These are phyloP conservation scores for Irpex sp. DNA, from an alignment of 1,284 basidiomycete species.

Conservation along the genomic window DNA sequence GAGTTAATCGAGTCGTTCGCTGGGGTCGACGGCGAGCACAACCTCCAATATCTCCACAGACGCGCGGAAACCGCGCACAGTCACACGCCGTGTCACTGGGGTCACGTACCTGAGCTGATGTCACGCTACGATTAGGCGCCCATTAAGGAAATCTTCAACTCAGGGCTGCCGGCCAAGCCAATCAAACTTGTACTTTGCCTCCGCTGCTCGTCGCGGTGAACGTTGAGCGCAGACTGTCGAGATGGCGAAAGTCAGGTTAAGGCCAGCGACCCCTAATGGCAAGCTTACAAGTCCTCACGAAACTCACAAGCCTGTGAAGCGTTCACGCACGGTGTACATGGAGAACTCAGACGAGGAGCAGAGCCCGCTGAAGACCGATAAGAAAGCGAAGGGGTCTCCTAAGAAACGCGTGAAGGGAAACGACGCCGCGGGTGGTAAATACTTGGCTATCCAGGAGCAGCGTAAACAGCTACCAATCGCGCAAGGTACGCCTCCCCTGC, in stretches of 20 bases:
- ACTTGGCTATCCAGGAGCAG: constrained; percentile 45
- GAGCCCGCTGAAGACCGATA: constrained; percentile 4
- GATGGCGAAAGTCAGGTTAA: constrained; percentile 5
- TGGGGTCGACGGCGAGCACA: neutral
- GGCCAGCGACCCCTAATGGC: neutral
- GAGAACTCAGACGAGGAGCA: constrained; percentile 27
- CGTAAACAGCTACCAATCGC: constrained; percentile 74
- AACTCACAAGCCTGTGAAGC: constrained; percentile 4
- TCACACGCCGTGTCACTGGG: neutral
- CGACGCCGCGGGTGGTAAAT: neutral
- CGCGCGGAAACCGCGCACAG: neutral
- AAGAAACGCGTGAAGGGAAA: neutral
- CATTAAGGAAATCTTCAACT: too few species aligned
- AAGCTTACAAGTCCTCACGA: neutral
- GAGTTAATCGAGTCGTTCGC: neutral
- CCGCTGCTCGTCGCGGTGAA: neutral
- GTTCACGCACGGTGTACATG: constrained; percentile 17
- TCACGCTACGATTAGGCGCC: too few species aligned
- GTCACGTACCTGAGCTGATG: too few species aligned
- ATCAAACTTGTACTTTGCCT: neutral
- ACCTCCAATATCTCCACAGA: neutral
- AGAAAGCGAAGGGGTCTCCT: constrained; percentile 3
- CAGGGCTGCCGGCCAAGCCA: too few species aligned
- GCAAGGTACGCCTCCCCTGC: constrained; percentile 43
- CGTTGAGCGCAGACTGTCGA: neutral